phyloP scores from a whole-genome alignment of 202 grass and related monocot genomes.

The Setaria viridis region DNA sequence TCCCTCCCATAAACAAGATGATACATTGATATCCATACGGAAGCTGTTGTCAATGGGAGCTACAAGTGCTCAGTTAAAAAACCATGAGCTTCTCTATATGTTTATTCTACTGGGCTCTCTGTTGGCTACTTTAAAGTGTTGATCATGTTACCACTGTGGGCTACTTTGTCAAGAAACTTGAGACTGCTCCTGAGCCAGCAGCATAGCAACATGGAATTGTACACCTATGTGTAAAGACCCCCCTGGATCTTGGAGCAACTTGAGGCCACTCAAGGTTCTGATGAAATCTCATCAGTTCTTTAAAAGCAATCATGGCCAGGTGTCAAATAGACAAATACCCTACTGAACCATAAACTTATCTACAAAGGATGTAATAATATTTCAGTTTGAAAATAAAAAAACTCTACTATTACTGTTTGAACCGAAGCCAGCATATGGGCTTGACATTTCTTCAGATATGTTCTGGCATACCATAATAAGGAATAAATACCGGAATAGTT shows the following conservation, averaged over 20 bases:
- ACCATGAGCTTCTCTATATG: not conserved
- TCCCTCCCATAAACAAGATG: not conserved
- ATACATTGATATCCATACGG: not conserved
- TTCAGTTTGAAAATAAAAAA: not conserved
- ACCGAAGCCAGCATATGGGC: not conserved
- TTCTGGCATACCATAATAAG: not conserved
- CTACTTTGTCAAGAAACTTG: too few species aligned
- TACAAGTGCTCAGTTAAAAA: constrained; percentile 22
- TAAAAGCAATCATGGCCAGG: not conserved
- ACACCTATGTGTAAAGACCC: too few species aligned
- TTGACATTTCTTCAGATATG: not conserved
- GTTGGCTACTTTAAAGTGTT: too few species aligned
- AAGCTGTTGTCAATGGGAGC: not conserved
- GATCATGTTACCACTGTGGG: too few species aligned
- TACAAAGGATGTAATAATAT: not conserved
- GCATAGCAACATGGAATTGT: too few species aligned
- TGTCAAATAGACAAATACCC: constrained; percentile 26
- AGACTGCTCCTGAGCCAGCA: too few species aligned
- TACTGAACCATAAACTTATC: not conserved
- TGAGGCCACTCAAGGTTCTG: too few species aligned
- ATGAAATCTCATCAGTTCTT: not conserved
- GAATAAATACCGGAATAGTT: not conserved
- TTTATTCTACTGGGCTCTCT: not conserved
- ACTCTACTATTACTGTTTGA: not conserved
- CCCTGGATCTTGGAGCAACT: too few species aligned